Base-by-base conservation (phyloP, 805 yeast species). In the Yarrowia porcina region DNA sequence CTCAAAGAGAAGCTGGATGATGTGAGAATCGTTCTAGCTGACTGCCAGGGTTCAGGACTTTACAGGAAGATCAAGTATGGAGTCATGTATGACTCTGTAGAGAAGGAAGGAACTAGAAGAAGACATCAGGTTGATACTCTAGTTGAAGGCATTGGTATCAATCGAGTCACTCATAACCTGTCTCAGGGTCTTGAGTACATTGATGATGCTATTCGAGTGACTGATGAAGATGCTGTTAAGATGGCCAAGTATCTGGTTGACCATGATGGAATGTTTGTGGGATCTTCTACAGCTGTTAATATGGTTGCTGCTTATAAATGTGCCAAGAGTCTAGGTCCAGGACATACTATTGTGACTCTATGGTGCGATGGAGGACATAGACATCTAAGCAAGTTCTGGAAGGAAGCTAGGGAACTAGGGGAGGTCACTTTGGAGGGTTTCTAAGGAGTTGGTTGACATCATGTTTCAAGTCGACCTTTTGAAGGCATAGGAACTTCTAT, bases 91-190 rank as follows among this genome's bases (percentile, higher is more conserved):
- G 96, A 92, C 69, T 67, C 79, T 1, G 91, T 83, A 8, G 99
- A 93, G 73, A 86, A 82, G 67, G 99, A 93, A 75, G 99, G 99
- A 0, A 89, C 94, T 0, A 79, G 98, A 68, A 81, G 97, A 71
- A 78, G 99, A 68, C 98, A 94, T 73, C 99, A 93, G 74, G 98
- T 93, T 1, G 99, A 93, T 73, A 94, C 98, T 0, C 71, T 92
- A 1, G 86, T 93, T 3, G 99, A 93, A 74, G 99, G 99, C 0
- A 88, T 93, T 28, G 99, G 99, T 0, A 75, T 93, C 64, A 94
- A 90, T 69, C 78, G 99, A 66, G 76, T 94, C 25, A 93, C 99
- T 0, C 81, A 82, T 69, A 93, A 93, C 73, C 89, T 93, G 73
- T 75, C 79, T 49, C 82, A 80, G 56, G 98, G 90, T 1, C 90